Base-by-base conservation (phyloP, 257 asterid species). In the Solanum sejunctum region DNA sequence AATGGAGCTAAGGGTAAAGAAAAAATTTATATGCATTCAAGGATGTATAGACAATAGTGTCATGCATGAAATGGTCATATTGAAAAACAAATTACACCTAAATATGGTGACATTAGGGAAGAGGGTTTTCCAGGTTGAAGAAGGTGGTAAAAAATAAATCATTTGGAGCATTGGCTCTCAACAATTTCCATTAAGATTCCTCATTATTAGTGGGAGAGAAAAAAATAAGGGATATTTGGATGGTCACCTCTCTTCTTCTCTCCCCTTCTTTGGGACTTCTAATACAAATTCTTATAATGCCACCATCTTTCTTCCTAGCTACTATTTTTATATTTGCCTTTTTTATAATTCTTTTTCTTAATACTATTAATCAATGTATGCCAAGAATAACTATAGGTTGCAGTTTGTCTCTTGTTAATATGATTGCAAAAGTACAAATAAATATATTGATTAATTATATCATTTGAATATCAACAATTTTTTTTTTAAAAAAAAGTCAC, bases 91-190 rank as follows among this genome's bases (percentile, higher is more conserved):
- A 13, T 21, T 75, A 75, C 12, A 75, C 43, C 60, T 21, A 21
- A 49, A 75, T 26, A 77, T 77, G 63, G 23, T n/a, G 67, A 15
- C 85, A 13, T 61, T 36, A 83, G 84, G 73, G 77, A 56, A 55
- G 56, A 87, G 94, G 98, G 98, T 88, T 97, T 95, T 93, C 96
- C 98, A 88, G 93, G 57, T 84, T 85, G 88, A 63, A 81, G 88
- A 57, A 23, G 61, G 75, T 89, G 87, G 84, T 85, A 84, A 80
- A 82, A 84, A 82, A 83, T 83, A 85, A 77, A 77, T 75, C 23
- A 77, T 77, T 51, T 8, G 82, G 32, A 71, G 52, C 32, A 71
- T 71, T 43, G 56, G 80, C 26, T 17, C 23, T 51, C 82, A 77
- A 83, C 54, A 52, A 23, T 88, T 89, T 83, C 82, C 86, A 88